Evolutionary conservation across 2,329 filamentous ascomycete genomes (phyloP).

Genomic region (Claviceps sp.): DNA sequence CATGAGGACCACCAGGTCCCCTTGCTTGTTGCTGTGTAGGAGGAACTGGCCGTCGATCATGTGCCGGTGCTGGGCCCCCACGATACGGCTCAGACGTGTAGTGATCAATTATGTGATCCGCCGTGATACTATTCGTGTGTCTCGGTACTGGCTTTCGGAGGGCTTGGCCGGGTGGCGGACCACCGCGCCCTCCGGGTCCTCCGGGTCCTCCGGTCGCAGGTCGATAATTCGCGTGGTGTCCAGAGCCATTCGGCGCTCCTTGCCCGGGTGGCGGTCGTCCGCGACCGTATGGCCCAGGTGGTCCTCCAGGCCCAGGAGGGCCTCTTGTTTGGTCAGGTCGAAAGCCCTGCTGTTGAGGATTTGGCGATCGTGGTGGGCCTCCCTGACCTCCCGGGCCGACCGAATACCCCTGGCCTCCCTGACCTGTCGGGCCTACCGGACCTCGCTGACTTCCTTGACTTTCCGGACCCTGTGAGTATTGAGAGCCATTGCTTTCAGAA

Average conservation of each 20-base stretch:
- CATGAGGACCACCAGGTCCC: conserved; percentile 37
- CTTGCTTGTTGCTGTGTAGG: conserved; percentile 13
- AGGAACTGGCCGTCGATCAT: conserved; percentile 6
- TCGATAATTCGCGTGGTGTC: conserved; percentile 8
- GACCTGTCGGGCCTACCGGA: not conserved
- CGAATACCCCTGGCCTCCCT: not conserved
- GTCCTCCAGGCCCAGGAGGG: conserved; percentile 7
- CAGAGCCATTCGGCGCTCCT: conserved; percentile 6
- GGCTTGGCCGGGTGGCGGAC: conserved; percentile 11
- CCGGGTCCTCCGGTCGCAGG: conserved; percentile 15
- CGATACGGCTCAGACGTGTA: conserved; percentile 18
- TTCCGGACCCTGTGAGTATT: conserved; percentile 12
- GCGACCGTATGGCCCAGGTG: conserved; percentile 11
- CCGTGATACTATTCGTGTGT: conserved; percentile 17
- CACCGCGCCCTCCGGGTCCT: conserved; percentile 14
- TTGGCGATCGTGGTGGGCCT: conserved; percentile 14
- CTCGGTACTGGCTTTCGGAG: conserved; percentile 18
- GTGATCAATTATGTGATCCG: conserved; percentile 27
- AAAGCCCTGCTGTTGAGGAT: conserved; percentile 16
- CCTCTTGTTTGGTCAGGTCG: conserved; percentile 12
- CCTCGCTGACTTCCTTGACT: not conserved
- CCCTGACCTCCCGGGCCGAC: not conserved
- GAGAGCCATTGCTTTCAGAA: conserved; percentile 18
- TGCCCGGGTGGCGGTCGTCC: conserved; percentile 10
- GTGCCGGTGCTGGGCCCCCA: conserved; percentile 7